Evolutionary conservation across 2,329 filamentous ascomycete genomes (phyloP), one percentile per base, ranked within the genome.

Genomic region (Erysiphe pulchra): DNA sequence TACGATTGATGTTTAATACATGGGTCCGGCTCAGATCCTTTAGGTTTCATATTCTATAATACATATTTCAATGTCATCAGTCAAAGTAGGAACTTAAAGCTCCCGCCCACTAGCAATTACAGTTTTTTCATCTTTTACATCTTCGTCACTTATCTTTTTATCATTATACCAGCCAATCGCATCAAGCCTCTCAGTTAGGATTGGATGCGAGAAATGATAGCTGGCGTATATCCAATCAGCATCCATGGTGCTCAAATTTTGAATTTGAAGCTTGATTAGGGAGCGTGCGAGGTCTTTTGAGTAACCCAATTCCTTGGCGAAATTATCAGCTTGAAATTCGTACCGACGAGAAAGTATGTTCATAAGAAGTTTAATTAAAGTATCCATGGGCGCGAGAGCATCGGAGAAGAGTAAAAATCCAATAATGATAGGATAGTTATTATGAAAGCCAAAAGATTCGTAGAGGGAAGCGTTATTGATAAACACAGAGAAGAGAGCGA

Each of bases 181-280:
- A 62, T 81, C 83, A 56, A 98, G 69, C 56, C 90, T 76, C 70
- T 98, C 92, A 1, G 86, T 81, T 53, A 98, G 68, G 53, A 95
- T 94, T 1, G 90, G 90, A 64, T 98, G 90, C 20, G 87, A 94
- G 70, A 92, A 94, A 66, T 98, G 86, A 69, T 95, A 98, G 64
- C 80, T 92, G 46, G 90, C 90, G 63, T 92, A 98, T 72, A 94
- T 76, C 80, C 82, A 92, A 64, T 98, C 92, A 28, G 90, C 90
- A 56, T 98, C 90, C 87, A 98, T 95, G 50, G 83, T 92, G 63
- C 84, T 92, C 53, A 98, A 70, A 60, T 98, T 98, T 67, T 95
- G 86, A 57, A 94, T 84, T 65, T 98, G 92, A 45, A 98, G 80
- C 68, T 94, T 94, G 65, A 98, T 85, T 51, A 98, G 73, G 18